Evolutionary conservation across 1,139 yeast genomes (phyloP).

Genomic region (Blastobotrys serpentis): DNA sequence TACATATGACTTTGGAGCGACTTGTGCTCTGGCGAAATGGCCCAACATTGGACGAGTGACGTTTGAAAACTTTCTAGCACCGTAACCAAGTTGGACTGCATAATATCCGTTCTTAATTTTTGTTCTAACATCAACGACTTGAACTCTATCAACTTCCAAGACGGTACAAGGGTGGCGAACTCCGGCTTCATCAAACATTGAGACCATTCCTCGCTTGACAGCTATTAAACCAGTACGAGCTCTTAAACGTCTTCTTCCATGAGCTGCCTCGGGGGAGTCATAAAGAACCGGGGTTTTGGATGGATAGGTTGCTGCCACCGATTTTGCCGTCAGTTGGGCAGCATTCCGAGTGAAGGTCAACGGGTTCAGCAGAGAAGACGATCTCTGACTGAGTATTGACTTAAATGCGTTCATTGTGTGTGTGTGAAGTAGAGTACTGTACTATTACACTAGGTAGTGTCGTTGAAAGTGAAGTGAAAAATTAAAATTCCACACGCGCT

Average conservation of each 20-base stretch:
- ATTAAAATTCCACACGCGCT: background rate
- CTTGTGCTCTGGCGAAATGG: slow-evolving; percentile 77
- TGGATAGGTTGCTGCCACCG: slow-evolving; percentile 34
- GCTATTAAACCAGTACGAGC: slow-evolving; percentile 83
- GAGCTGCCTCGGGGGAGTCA: slow-evolving; percentile 41
- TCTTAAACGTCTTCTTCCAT: slow-evolving; percentile 61
- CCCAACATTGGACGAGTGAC: slow-evolving; percentile 66
- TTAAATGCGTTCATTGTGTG: slow-evolving; percentile 6
- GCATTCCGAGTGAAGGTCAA: slow-evolving; percentile 16
- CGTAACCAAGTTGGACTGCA: slow-evolving; percentile 88
- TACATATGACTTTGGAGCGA: slow-evolving; percentile 75
- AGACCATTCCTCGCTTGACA: slow-evolving; percentile 84
- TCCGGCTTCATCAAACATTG: slow-evolving; percentile 74
- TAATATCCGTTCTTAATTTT: slow-evolving; percentile 68
- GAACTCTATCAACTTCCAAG: slow-evolving; percentile 82
- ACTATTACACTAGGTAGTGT: background rate
- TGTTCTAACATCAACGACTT: slow-evolving; percentile 74
- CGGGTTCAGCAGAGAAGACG: slow-evolving; percentile 9
- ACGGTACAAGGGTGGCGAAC: slow-evolving; percentile 70
- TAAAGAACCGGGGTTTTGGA: slow-evolving; percentile 37
- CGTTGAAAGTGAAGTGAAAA: background rate
- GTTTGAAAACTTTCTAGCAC: slow-evolving; percentile 63
- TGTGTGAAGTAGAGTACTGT: background rate
- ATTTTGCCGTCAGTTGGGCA: slow-evolving; percentile 38
- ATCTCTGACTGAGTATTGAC: background rate